Base-by-base conservation (phyloP, 2,329 filamentous ascomycete species). In the Penicillium sp. region DNA sequence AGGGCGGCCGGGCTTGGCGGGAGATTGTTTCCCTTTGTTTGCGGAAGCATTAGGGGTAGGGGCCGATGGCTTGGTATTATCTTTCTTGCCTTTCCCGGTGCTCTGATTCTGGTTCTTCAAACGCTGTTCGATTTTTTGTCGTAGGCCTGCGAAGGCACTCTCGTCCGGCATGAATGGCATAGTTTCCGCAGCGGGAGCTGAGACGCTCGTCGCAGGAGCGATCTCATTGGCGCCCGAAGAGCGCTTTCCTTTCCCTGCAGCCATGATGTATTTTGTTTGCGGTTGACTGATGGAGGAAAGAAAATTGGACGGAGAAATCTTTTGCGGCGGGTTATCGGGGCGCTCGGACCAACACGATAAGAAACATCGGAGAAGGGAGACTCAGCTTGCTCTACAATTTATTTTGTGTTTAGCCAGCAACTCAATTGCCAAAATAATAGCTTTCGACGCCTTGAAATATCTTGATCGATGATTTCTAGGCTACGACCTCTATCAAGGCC, bases 101-200 rank as follows among this genome's bases (percentile, higher is more conserved):
- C 63, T 71, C 59, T 72, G 64, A 46, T 69, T 70, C 58, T 75
- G 64, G 42, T 69, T 70, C 59, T 75, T 72, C 65, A 75, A 66
- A 50, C 69, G 75, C 60, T 74, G 71, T 65, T 78, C 74, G 56
- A 78, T 75, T 65, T 73, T 74, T 60, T 75, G 70, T 60, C 75
- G 75, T 54, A 78, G 68, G 52, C 72, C 75, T 46, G 74, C 74
- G 57, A 78, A 75, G 48, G 74, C 74, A 56, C 70, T 67, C 54
- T 73, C 73, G 50, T 76, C 73, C 19, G 75, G 71, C 43, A 73
- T 65, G 42, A 69, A 69, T n/a, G 63, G 61, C 25, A 48, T 56
- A 17, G 64, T 25, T 43, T 66, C 66, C 49, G 66, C 40, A 19
- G 65, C 61, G 37, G 65, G 66, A 45, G 60, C 38, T 15, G 62